Evolutionary conservation across 2,329 filamentous ascomycete species (phyloP).

Genomic region (Aspergillus proliferans): DNA sequence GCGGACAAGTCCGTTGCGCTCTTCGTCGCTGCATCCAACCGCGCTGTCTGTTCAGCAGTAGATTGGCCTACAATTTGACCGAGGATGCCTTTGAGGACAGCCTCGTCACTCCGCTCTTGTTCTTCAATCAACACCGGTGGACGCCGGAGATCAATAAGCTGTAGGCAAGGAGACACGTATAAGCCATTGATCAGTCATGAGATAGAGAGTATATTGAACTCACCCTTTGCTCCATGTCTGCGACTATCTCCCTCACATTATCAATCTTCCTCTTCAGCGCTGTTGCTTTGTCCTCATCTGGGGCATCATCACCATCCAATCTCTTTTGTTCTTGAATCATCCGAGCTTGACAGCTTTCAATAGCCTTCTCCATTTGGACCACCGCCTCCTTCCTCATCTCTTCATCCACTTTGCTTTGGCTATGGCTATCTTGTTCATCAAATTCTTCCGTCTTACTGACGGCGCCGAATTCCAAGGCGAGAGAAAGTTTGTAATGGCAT

Average conservation of each 20-base stretch:
- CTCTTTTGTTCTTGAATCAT: slow-evolving; percentile 48
- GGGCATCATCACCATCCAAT: slow-evolving; percentile 30
- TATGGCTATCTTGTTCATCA: slow-evolving; percentile 32
- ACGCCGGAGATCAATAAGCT: slow-evolving; percentile 52
- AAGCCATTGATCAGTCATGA: slow-evolving; percentile 6
- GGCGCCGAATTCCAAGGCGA: slow-evolving; percentile 89
- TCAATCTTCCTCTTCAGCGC: slow-evolving; percentile 44
- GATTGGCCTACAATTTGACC: slow-evolving; percentile 53
- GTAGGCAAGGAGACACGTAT: slow-evolving; percentile 1
- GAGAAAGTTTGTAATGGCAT: slow-evolving; percentile 91
- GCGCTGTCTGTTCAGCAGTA: slow-evolving; percentile 46
- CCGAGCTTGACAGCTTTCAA: slow-evolving; percentile 51
- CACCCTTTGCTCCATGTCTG: slow-evolving; percentile 56
- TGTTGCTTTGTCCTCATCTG: slow-evolving; percentile 35
- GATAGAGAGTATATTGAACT: slow-evolving; percentile 16
- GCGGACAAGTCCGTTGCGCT: slow-evolving; percentile 55
- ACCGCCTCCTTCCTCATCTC: slow-evolving; percentile 53
- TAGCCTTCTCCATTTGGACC: slow-evolving; percentile 55
- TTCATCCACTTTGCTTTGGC: slow-evolving; percentile 44
- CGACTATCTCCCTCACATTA: slow-evolving; percentile 56
- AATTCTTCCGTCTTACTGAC: slow-evolving; percentile 47
- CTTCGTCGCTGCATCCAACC: slow-evolving; percentile 50
- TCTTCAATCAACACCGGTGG: slow-evolving; percentile 47
- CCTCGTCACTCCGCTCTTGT: slow-evolving; percentile 27
- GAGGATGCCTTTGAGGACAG: slow-evolving; percentile 51